phyloP scores from a whole-genome alignment of 148 eudicot species.

The Rheum nobile region DNA sequence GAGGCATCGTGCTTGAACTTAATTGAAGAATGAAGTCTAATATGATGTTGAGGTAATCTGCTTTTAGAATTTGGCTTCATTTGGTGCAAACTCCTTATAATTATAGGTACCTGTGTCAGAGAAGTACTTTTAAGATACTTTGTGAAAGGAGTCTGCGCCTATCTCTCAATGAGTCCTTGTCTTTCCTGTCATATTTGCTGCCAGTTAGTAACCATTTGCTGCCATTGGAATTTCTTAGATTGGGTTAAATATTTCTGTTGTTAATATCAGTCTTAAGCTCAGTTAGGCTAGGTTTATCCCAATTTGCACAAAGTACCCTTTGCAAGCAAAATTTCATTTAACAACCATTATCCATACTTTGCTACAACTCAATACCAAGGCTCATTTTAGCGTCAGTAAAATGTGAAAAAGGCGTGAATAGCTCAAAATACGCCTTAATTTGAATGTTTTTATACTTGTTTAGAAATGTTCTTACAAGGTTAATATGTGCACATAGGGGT shows the following conservation, averaged over 20 bases:
- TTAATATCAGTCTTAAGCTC: background rate
- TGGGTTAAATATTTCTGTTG: background rate
- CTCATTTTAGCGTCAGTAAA: background rate
- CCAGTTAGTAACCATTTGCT: background rate
- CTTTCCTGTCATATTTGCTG: background rate
- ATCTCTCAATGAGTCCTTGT: background rate
- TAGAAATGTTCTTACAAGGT: background rate
- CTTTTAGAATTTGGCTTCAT: background rate
- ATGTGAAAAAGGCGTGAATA: background rate
- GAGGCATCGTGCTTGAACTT: background rate
- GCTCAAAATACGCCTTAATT: background rate
- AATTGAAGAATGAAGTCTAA: background rate
- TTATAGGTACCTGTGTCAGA: too few species aligned
- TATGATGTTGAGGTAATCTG: conserved; percentile 3
- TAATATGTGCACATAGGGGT: background rate
- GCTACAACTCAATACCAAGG: background rate
- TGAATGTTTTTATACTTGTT: background rate
- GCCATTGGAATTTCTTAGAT: background rate
- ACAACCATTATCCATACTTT: background rate
- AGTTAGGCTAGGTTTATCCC: background rate
- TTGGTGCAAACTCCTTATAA: background rate
- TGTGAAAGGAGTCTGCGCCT: background rate
- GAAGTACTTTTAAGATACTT: too few species aligned
- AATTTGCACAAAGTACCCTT: background rate
- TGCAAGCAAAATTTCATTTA: background rate